phyloP scores from a whole-genome alignment of 2,329 filamentous ascomycete genomes.

The Penicillium sp. region DNA sequence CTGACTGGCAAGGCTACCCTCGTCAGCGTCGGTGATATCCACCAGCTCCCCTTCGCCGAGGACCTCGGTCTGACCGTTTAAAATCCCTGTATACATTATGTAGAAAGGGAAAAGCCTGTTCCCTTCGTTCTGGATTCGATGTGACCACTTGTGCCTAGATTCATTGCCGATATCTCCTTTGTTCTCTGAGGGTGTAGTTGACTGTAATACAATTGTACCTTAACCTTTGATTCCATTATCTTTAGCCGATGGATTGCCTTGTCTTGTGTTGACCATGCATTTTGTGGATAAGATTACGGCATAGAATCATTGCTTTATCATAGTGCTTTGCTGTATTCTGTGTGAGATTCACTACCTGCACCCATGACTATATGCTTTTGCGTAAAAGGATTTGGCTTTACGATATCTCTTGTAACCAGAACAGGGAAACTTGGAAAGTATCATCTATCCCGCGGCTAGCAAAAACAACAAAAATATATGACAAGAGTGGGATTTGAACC shows the following conservation, averaged over 20 bases:
- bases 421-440: too few species aligned
- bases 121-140: constrained; percentile 28
- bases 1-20: constrained; percentile 86
- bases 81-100: constrained; percentile 41
- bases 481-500: constrained; percentile 9
- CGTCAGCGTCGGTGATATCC: constrained; percentile 84
- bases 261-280: background rate
- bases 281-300: background rate
- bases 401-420: too few species aligned
- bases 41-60: constrained; percentile 84
- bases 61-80: constrained; percentile 95
- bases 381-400: too few species aligned
- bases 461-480: constrained; percentile 1
- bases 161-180: constrained; percentile 38
- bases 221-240: constrained; percentile 22
- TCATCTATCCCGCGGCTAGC: too few species aligned
- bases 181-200: constrained; percentile 36
- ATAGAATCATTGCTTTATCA: background rate
- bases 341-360: too few species aligned
- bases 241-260: background rate
- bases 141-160: constrained; percentile 38
- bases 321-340: too few species aligned
- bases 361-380: too few species aligned
- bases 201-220: constrained; percentile 43
- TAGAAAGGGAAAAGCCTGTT: constrained; percentile 33